Evolutionary conservation across 352 stramenopile species (phyloP).

Genomic region (Phytophthora tentaculata): DNA sequence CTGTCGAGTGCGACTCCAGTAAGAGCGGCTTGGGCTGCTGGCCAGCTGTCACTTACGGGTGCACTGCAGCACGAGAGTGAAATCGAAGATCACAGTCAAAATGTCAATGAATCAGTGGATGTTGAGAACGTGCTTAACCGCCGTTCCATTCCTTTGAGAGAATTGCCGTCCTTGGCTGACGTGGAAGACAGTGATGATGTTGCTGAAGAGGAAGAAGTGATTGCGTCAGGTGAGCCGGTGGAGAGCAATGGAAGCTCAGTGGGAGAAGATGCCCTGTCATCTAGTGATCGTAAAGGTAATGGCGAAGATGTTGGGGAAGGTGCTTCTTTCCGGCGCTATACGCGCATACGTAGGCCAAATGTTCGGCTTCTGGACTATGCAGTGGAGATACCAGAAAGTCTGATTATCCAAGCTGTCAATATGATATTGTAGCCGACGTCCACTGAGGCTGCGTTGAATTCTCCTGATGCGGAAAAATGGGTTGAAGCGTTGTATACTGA

Average conservation of each 20-base stretch:
- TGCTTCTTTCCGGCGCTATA: not conserved
- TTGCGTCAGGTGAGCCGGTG: conserved; percentile 1
- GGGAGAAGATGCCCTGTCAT: not conserved
- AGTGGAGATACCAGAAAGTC: not conserved
- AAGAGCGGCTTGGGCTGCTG: not conserved
- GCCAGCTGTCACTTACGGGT: not conserved
- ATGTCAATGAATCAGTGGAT: not conserved
- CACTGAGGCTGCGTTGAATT: too few relatives aligned
- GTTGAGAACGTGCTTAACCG: not conserved
- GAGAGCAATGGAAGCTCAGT: not conserved
- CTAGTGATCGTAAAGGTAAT: not conserved
- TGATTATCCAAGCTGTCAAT: not conserved
- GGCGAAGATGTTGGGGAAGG: not conserved
- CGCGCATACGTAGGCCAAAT: not conserved
- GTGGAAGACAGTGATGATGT: not conserved
- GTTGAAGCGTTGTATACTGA: too few relatives aligned
- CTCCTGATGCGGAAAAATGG: too few relatives aligned
- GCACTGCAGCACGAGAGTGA: not conserved
- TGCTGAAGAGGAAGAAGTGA: not conserved
- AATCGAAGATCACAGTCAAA: not conserved
- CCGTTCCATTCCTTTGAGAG: not conserved
- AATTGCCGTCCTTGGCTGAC: not conserved
- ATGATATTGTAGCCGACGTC: too few relatives aligned
- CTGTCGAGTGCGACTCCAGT: not conserved
- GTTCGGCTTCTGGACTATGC: not conserved